Percentiles rank a stretch among this genome's conserved stretches.
Evolutionary conservation across 2,329 filamentous ascomycete genomes (phyloP).

Genomic region (Cladosporium sphaerospermum): DNA sequence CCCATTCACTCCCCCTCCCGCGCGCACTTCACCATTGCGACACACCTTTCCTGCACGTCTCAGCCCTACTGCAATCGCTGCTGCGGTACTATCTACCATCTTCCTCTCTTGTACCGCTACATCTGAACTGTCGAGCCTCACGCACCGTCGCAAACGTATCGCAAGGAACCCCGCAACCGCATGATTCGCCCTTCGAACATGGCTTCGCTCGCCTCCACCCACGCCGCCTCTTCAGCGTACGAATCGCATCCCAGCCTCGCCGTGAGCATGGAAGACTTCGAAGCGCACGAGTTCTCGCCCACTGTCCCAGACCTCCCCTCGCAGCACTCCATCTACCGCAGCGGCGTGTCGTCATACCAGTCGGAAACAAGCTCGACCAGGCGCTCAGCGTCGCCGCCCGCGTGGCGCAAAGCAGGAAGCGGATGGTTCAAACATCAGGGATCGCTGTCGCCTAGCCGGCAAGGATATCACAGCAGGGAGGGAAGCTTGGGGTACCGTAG

Average conservation of each 20-base stretch:
- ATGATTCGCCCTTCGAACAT: conserved; percentile 17
- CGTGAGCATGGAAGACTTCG: conserved; percentile 58
- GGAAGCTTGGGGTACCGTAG: conserved; percentile 56
- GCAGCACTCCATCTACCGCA: conserved; percentile 58
- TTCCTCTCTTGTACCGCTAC: background rate
- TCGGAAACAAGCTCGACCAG: conserved; percentile 44
- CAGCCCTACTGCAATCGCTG: conserved; percentile 13
- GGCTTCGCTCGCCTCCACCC: conserved; percentile 18
- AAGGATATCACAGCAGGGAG: conserved; percentile 50
- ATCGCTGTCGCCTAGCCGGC: conserved; percentile 35
- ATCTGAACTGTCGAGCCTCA: background rate
- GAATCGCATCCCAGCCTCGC: conserved; percentile 53
- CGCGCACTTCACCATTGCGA: conserved; percentile 11
- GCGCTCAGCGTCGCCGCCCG: conserved; percentile 60
- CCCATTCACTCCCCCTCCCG: background rate
- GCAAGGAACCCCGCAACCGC: background rate
- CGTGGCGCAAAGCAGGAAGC: conserved; percentile 55
- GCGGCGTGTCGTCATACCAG: conserved; percentile 14
- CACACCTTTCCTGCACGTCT: conserved; percentile 7
- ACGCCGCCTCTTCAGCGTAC: conserved; percentile 10
- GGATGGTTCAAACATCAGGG: conserved; percentile 49
- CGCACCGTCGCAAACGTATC: conserved; percentile 1
- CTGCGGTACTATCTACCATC: conserved; percentile 1
- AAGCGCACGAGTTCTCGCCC: conserved; percentile 47
- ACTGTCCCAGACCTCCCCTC: conserved; percentile 51